Evolutionary conservation across 2,329 filamentous ascomycete species (phyloP), one percentile per base, ranked within the genome.

Genomic region (Monilinia fructicola): DNA sequence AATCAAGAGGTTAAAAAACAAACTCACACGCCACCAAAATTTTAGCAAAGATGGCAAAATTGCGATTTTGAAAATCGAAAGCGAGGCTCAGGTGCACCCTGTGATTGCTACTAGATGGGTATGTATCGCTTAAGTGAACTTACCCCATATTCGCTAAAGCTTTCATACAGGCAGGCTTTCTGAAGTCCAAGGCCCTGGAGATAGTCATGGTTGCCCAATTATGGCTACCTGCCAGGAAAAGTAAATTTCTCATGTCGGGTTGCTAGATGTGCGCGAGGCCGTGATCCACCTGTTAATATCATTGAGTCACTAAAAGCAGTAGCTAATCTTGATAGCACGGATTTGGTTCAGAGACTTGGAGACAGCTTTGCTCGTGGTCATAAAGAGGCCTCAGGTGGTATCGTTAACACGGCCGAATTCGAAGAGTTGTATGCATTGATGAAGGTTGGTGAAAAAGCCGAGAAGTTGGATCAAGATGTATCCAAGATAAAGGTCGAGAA

Each of bases 211-310:
- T 87, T 4, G 88, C 87, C 87, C 0, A 90, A 91, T 66, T 84
- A 87, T 66, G 87, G 87, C 0, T 90, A 90, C 70, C 73, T 88
- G 0, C 81, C 84, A 0, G 86, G 80, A 2, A 82, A 84, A 74
- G 87, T 90, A 31, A 88, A 89, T 72, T 90, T 90, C 76, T 88
- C 85, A 1, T 90, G 88, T 69, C 82, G 88, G 2, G 78, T 90
- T 9, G 82, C 87, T 0, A 79, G 82, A 56, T 83, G 81, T 67
- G 87, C 87, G 2, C 78, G 82, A 67, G 79, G 76, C 21, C 78
- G 80, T 38, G 81, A 85, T 21, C 81, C 82, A 3, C 83, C 85
- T 1, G 84, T 90, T 12, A 84, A 90, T 67, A 88, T 90, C 64
- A 89, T 90, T 63, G 80, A 84, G 71, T 82, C 81, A 2, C 72